Conservation (phyloP, 345 rosid species). For the Turritis glabra region DNA sequence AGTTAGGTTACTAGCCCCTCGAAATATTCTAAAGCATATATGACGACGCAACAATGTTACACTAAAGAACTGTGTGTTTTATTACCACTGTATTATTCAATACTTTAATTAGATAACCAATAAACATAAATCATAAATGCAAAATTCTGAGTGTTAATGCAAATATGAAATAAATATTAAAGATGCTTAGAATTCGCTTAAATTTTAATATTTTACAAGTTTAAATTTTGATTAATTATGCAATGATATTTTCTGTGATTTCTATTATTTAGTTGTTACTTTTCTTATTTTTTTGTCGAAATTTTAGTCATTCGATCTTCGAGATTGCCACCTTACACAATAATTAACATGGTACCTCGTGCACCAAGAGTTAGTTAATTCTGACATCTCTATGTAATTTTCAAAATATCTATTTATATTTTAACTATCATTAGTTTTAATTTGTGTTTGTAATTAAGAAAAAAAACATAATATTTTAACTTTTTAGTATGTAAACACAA, state of each 20-base stretch:
- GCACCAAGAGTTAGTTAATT: neutral
- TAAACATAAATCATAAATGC: neutral
- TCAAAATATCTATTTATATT: neutral
- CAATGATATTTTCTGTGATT: neutral
- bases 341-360: conserved; percentile 15
- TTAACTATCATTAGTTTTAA: neutral
- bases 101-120: neutral
- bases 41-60: no score
- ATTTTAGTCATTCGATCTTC: neutral
- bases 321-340: neutral
- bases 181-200: neutral
- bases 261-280: no score
- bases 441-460: neutral
- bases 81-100: neutral
- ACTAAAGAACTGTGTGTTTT: neutral
- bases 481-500: neutral
- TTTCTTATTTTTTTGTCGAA: neutral
- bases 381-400: neutral
- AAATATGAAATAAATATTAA: neutral
- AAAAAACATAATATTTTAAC: neutral
- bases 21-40: no score
- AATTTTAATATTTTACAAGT: no score
- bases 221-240: neutral
- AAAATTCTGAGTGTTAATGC: neutral
- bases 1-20: neutral